phyloP scores from a whole-genome alignment of 148 eudicot genomes.

The Polygonum maritimum region DNA sequence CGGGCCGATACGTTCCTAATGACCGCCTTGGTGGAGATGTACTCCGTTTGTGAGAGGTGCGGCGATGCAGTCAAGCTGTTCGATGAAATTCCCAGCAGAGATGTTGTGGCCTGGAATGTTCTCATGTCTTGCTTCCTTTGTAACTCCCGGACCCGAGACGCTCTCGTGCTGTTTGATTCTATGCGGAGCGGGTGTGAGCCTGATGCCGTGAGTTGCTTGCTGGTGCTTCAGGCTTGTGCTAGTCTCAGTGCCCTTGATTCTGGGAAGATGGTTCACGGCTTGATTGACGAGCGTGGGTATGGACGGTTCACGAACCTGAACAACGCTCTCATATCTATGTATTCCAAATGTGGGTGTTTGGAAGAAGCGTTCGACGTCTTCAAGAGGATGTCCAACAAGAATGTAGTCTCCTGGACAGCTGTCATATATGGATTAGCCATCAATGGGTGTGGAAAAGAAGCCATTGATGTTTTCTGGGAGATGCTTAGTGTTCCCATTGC shows the following conservation, averaged over 20 bases:
- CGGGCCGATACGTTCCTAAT: conserved; percentile 34
- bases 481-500: conserved; percentile 36
- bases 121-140: conserved; percentile 39
- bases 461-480: conserved; percentile 45
- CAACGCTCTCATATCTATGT: conserved; percentile 68
- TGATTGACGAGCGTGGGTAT: conserved; percentile 31
- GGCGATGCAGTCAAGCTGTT: conserved; percentile 55
- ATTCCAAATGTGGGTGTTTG: conserved; percentile 65
- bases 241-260: conserved; percentile 41
- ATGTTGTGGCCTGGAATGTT: conserved; percentile 54
- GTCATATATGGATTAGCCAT: conserved; percentile 74
- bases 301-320: conserved; percentile 20
- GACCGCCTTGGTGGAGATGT: conserved; percentile 52
- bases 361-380: conserved; percentile 52
- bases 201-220: conserved; percentile 59
- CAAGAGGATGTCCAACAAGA: conserved; percentile 40
- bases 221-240: conserved; percentile 52
- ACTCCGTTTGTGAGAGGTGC: conserved; percentile 23
- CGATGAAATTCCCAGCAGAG: conserved; percentile 45
- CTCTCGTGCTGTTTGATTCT: conserved; percentile 33
- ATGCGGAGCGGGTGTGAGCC: conserved; percentile 43
- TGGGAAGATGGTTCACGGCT: conserved; percentile 39
- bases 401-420: conserved; percentile 61
- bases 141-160: conserved; percentile 44
- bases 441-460: conserved; percentile 42